These are phyloP conservation scores for Aquilaria yunnanensis DNA, from an alignment of 345 rosid species.

Conservation along the genomic window DNA sequence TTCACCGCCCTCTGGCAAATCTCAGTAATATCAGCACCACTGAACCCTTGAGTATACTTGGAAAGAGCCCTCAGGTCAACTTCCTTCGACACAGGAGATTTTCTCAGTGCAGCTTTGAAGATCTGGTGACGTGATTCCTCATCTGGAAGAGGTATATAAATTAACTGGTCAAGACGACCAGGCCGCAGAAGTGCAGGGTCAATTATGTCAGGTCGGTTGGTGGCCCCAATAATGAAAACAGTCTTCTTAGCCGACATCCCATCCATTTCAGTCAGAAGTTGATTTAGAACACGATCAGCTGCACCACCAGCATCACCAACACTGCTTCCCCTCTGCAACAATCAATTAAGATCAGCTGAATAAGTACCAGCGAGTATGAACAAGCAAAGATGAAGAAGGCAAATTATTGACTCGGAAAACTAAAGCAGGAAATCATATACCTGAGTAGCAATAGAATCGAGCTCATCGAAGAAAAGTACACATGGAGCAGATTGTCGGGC, in stretches of 20 bases:
- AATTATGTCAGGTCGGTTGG: slow-evolving; percentile 57
- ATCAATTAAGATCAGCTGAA: background rate
- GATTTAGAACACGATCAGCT: slow-evolving; percentile 65
- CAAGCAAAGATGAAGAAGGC: background rate
- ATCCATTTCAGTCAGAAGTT: slow-evolving; percentile 73
- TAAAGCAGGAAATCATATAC: slow-evolving; percentile 16
- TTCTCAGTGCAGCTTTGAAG: slow-evolving; percentile 56
- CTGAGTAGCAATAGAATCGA: slow-evolving; percentile 75
- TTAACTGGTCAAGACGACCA: slow-evolving; percentile 63
- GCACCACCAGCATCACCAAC: slow-evolving; percentile 68
- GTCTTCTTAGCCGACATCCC: slow-evolving; percentile 69
- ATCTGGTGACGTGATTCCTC: slow-evolving; percentile 54
- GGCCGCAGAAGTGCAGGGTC: slow-evolving; percentile 52
- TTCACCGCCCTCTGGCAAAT: slow-evolving; percentile 65
- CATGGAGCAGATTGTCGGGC: slow-evolving; percentile 67
- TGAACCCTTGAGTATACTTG: slow-evolving; percentile 55
- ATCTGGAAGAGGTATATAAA: slow-evolving; percentile 73
- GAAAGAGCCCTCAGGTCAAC: slow-evolving; percentile 62
- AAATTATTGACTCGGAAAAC: background rate
- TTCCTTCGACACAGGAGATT: slow-evolving; percentile 48
- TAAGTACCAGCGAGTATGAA: background rate
- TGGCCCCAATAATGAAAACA: slow-evolving; percentile 61
- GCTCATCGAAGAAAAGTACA: slow-evolving; percentile 80
- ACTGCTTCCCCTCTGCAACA: slow-evolving; percentile 53
- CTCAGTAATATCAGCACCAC: slow-evolving; percentile 67